These are phyloP conservation scores for Blastomyces parvus DNA, from an alignment of 2,329 filamentous ascomycete genomes.

Conservation along the genomic window DNA sequence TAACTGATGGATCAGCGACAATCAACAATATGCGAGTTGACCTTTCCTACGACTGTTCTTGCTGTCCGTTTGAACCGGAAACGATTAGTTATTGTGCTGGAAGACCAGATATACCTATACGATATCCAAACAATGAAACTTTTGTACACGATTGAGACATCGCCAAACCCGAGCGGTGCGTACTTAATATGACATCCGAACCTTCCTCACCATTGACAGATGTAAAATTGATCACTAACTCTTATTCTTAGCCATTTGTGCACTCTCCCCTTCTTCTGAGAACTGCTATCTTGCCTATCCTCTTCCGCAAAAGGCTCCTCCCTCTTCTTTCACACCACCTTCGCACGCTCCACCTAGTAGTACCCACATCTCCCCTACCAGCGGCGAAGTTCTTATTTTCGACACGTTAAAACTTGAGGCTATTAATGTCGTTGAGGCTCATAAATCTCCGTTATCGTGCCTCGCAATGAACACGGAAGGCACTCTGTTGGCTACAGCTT, in stretches of 20 bases:
- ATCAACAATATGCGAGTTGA: slow-evolving; percentile 94
- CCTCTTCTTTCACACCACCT: slow-evolving; percentile 49
- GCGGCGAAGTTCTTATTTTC: slow-evolving; percentile 86
- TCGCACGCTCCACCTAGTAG: slow-evolving; percentile 76
- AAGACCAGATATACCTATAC: slow-evolving; percentile 96
- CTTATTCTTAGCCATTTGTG: slow-evolving; percentile 60
- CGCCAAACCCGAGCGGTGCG: slow-evolving; percentile 71
- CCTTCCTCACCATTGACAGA: not conserved
- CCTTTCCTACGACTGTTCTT: slow-evolving; percentile 91
- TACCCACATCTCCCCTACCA: slow-evolving; percentile 71
- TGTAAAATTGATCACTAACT: not conserved
- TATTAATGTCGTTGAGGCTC: slow-evolving; percentile 90
- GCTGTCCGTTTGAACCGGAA: slow-evolving; percentile 92
- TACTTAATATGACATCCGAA: not conserved
- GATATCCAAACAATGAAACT: slow-evolving; percentile 98
- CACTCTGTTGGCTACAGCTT: slow-evolving; percentile 83
- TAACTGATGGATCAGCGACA: slow-evolving; percentile 42
- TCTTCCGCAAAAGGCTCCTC: slow-evolving; percentile 56
- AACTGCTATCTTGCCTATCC: slow-evolving; percentile 95
- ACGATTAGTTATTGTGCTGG: slow-evolving; percentile 81
- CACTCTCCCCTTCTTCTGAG: slow-evolving; percentile 86
- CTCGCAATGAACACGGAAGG: slow-evolving; percentile 90
- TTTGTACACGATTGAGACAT: slow-evolving; percentile 84
- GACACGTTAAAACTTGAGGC: slow-evolving; percentile 83
- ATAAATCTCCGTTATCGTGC: slow-evolving; percentile 80